phyloP scores from a whole-genome alignment of 768 basidiomycete genomes.

The Termitomyces sp. region DNA sequence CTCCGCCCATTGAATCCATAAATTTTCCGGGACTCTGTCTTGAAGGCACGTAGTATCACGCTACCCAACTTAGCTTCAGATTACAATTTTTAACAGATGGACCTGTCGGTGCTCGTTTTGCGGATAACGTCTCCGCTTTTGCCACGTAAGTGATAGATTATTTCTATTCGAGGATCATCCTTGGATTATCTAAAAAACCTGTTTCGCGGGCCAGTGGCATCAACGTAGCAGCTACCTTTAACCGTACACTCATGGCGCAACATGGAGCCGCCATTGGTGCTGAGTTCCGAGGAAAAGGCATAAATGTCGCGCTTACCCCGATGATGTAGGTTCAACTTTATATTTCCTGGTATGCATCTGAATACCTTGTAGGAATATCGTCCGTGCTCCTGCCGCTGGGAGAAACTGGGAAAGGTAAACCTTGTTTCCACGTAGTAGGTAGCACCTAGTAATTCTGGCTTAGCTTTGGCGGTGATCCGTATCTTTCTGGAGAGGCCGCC shows the following conservation, averaged over 20 bases:
- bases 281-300: slow-evolving; percentile 61
- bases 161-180: not conserved
- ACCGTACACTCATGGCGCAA: slow-evolving; percentile 51
- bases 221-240: slow-evolving; percentile 52
- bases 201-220: slow-evolving; percentile 33
- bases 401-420: slow-evolving; percentile 50
- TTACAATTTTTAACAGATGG: slow-evolving; percentile 26
- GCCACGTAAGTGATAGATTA: slow-evolving; percentile 34
- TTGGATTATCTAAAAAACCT: not conserved
- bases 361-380: slow-evolving; percentile 33
- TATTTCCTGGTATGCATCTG: not conserved
- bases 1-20: slow-evolving; percentile 41
- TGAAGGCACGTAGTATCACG: slow-evolving; percentile 29
- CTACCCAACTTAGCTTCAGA: not conserved
- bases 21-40: slow-evolving; percentile 49
- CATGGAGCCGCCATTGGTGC: slow-evolving; percentile 55
- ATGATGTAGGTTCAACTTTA: slow-evolving; percentile 34
- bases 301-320: slow-evolving; percentile 50
- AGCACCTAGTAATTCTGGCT: not conserved
- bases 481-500: slow-evolving; percentile 50
- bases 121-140: slow-evolving; percentile 46
- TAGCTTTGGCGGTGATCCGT: slow-evolving; percentile 52
- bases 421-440: not conserved
- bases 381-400: slow-evolving; percentile 43
- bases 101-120: slow-evolving; percentile 47